Evolutionary conservation across 139 green algal genomes (phyloP), one percentile per base, ranked within the genome.

Genomic region (Ettlia oleoabundans): DNA sequence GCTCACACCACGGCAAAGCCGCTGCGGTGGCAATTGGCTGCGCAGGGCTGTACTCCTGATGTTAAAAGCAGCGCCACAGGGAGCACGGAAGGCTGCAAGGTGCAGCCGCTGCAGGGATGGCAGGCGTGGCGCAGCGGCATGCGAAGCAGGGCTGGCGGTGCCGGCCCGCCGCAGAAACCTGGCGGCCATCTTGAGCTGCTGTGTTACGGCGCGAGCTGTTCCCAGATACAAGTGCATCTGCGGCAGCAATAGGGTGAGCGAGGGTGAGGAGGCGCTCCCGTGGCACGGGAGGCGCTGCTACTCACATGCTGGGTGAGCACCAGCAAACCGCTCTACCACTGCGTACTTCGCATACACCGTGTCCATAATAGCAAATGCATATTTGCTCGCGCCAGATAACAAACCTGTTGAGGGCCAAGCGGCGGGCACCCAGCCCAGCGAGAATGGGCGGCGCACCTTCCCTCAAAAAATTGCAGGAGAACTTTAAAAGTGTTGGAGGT

Each of bases 181-280:
- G 38, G 24, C 15, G 24, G 67, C 67, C 71, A 78, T 78, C 30
- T 24, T 43, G 32, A 78, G 71, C 43, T 78, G 43, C 19, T 66
- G 71, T 8, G 2, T 26, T 0, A 30, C 71, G 33, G 18, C 30
- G 55, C 55, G 55, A n/a, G 55, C 55, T 65, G 55, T n/a, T 65
- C 9, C 21, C 5, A 65, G 55, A 5, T 15, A 65, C 15, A 65
- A n/a, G 15, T 22, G 55, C 55, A 65, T 65, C 55, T 65, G 55
- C 55, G 15, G 30, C 28, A n/a, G 55, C 47, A 10, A 15, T 15
- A 58, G 55, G 55, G n/a, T n/a, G n/a, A n/a, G n/a, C n/a, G n/a
- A n/a, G n/a, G n/a, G n/a, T n/a, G n/a, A n/a, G n/a, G n/a, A n/a
- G n/a, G n/a, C n/a, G n/a, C n/a, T n/a, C n/a, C n/a, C n/a, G n/a